Conservation (phyloP, 75 land plant genomes). For the Sequoiadendron giganteum region DNA sequence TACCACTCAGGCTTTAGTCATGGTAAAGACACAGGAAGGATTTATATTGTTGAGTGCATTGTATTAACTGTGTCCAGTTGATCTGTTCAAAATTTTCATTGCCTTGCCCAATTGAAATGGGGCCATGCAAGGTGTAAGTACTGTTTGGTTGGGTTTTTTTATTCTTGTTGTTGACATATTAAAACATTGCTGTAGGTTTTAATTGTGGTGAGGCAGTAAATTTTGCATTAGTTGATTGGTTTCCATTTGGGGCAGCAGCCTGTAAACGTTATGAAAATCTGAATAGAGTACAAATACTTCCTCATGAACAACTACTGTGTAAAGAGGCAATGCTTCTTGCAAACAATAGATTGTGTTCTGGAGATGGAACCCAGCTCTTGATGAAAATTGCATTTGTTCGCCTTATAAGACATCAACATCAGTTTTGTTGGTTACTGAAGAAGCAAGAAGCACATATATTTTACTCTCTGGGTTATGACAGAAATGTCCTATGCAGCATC, state of each 20-base stretch:
- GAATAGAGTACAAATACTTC: slow-evolving; percentile 73
- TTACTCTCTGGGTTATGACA: slow-evolving; percentile 16
- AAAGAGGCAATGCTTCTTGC: slow-evolving; percentile 71
- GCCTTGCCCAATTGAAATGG: not conserved
- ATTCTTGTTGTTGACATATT: not conserved
- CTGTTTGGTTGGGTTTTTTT: not conserved
- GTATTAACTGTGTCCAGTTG: not conserved
- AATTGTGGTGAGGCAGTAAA: slow-evolving; percentile 99
- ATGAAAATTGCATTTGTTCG: slow-evolving; percentile 68
- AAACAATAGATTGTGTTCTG: slow-evolving; percentile 12
- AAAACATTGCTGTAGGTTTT: slow-evolving; percentile 51
- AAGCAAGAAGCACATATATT: slow-evolving; percentile 39
- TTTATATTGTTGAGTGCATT: not conserved
- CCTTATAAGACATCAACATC: slow-evolving; percentile 68
- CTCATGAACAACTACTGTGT: slow-evolving; percentile 90
- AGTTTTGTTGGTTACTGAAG: slow-evolving; percentile 57
- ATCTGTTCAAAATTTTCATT: not conserved
- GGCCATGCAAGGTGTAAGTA: not conserved
- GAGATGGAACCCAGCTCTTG: slow-evolving; percentile 24
- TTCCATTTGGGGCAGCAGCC: slow-evolving; percentile 81
- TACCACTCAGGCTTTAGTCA: slow-evolving; percentile 98
- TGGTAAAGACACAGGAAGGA: slow-evolving; percentile 40
- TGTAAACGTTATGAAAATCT: slow-evolving; percentile 77
- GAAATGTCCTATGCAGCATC: slow-evolving; percentile 59
- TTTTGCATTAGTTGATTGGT: slow-evolving; percentile 94